Conservation (phyloP, 2,329 filamentous ascomycete species). For the Verticillium albo-atrum region DNA sequence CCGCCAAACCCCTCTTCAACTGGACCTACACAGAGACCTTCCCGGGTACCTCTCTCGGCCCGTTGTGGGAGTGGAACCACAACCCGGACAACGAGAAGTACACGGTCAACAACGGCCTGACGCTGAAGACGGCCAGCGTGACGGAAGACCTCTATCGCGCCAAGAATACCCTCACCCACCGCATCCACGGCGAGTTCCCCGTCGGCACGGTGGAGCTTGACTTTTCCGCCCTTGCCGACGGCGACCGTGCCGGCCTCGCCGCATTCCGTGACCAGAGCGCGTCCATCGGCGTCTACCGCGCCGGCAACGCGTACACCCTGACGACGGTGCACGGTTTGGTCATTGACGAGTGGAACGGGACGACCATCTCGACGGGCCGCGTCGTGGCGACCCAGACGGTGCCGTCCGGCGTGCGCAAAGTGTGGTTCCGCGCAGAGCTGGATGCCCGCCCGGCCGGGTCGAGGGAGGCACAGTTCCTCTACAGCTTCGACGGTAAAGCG, state of each 20-base stretch:
- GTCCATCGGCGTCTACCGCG: slow-evolving; percentile 45
- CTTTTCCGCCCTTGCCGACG: slow-evolving; percentile 40
- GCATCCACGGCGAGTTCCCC: slow-evolving; percentile 40
- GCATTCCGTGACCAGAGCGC: slow-evolving; percentile 48
- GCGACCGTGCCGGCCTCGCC: slow-evolving; percentile 47
- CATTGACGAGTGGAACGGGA: slow-evolving; percentile 24
- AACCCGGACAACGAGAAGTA: slow-evolving; percentile 49
- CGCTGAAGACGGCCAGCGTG: slow-evolving; percentile 43
- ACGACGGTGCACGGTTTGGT: slow-evolving; percentile 31
- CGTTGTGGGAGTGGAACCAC: slow-evolving; percentile 59
- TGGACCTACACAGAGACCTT: slow-evolving; percentile 41
- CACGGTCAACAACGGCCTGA: slow-evolving; percentile 37
- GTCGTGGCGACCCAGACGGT: slow-evolving; percentile 15
- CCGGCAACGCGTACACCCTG: slow-evolving; percentile 21
- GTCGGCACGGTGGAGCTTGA: slow-evolving; percentile 46
- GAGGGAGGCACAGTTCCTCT: slow-evolving; percentile 14
- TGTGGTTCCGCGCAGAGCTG: slow-evolving; percentile 19
- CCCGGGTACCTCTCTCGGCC: slow-evolving; percentile 30
- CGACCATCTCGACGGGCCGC: slow-evolving; percentile 12
- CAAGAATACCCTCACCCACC: slow-evolving; percentile 42
- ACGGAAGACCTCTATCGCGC: slow-evolving; percentile 45
- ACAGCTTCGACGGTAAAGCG: slow-evolving; percentile 18
- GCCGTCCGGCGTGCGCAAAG: slow-evolving; percentile 9
- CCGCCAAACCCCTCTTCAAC: slow-evolving; percentile 12
- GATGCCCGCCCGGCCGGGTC: slow-evolving; percentile 17